These are phyloP conservation scores for Aspergillus felis DNA, from an alignment of 2,329 filamentous ascomycete genomes.

Conservation along the genomic window DNA sequence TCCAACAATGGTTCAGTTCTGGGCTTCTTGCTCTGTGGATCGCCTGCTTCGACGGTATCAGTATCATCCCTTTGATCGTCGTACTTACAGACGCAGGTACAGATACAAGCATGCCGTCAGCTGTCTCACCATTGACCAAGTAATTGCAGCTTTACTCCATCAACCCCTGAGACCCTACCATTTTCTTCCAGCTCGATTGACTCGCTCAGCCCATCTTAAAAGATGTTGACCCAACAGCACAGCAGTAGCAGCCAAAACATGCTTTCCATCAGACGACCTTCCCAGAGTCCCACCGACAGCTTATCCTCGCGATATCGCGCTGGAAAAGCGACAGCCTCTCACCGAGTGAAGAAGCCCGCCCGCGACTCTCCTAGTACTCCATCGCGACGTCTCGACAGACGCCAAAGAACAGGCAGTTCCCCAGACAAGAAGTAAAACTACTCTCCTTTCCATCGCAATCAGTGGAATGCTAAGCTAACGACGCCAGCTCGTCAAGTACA, in stretches of 20 bases:
- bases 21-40: neutral
- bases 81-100: neutral
- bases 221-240: neutral
- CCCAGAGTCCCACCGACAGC: slow-evolving; percentile 28
- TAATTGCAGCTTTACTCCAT: neutral
- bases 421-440: slow-evolving; percentile 34
- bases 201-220: neutral
- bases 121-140: neutral
- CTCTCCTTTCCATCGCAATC: neutral
- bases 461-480: neutral
- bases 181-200: neutral
- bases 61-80: neutral
- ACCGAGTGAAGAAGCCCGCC: slow-evolving; percentile 30
- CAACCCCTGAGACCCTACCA: neutral
- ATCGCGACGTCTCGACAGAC: slow-evolving; percentile 25
- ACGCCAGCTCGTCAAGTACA: slow-evolving; percentile 54
- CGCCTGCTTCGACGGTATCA: neutral
- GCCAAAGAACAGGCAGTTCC: slow-evolving; percentile 28
- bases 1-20: neutral
- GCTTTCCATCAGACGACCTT: slow-evolving; percentile 21
- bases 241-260: slow-evolving; percentile 8
- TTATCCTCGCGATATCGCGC: slow-evolving; percentile 41
- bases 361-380: slow-evolving; percentile 23
- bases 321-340: slow-evolving; percentile 35
- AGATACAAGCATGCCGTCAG: neutral